Evolutionary conservation across 164 flowering plant genomes (phyloP).

Genomic region (Aristolochia californica): DNA sequence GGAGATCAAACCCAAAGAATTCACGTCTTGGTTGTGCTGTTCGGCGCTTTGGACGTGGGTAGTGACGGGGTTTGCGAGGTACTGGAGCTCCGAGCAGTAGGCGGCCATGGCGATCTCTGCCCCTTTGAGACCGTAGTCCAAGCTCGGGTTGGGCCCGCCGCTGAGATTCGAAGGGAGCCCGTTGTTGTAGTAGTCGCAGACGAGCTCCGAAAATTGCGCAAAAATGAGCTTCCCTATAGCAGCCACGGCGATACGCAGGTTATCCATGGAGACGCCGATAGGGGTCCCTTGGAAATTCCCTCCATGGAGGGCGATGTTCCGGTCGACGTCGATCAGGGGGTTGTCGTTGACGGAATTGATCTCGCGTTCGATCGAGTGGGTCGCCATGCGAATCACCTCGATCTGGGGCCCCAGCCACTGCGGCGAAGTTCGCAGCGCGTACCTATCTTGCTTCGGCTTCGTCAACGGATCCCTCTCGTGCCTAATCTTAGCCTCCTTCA

Average conservation of each 20-base stretch:
- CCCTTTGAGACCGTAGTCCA: conserved; percentile 15
- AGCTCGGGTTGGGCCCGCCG: conserved; percentile 20
- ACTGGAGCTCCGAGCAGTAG: conserved; percentile 18
- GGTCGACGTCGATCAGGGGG: conserved; percentile 19
- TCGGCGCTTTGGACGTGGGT: conserved; percentile 18
- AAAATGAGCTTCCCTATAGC: conserved; percentile 25
- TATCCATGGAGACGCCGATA: conserved; percentile 31
- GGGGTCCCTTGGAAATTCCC: conserved; percentile 20
- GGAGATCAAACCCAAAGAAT: conserved; percentile 39
- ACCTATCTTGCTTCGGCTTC: conserved; percentile 36
- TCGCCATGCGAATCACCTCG: conserved; percentile 28
- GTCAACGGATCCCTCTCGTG: conserved; percentile 27
- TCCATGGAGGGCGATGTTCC: conserved; percentile 16
- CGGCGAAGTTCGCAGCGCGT: conserved; percentile 27
- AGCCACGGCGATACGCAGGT: conserved; percentile 23
- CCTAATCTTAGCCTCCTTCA: conserved; percentile 18
- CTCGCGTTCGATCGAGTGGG: conserved; percentile 29
- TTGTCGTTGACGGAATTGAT: conserved; percentile 20
- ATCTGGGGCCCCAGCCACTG: conserved; percentile 26
- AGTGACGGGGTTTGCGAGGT: conserved; percentile 18
- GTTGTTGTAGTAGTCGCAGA: conserved; percentile 25
- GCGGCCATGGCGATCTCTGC: conserved; percentile 21
- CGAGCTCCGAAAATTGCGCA: conserved; percentile 18
- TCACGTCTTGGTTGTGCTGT: conserved; percentile 20
- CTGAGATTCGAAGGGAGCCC: conserved; percentile 24